Evolutionary conservation across 2,329 filamentous ascomycete genomes (phyloP), one percentile per base, ranked within the genome.

Genomic region (Fusarium sp.): DNA sequence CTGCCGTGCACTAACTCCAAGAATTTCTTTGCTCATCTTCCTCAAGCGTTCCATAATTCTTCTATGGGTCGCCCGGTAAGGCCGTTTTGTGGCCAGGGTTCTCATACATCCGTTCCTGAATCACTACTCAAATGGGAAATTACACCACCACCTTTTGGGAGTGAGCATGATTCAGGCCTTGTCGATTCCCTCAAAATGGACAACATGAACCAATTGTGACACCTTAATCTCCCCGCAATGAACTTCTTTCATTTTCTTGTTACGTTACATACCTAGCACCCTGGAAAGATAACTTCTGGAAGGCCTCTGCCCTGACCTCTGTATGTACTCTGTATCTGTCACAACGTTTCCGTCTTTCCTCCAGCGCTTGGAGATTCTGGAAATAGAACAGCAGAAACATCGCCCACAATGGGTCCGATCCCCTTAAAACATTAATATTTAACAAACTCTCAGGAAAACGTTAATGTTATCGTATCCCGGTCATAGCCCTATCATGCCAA

Each of bases 361-460:
- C 68, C 62, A 49, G 52, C 44, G 60, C 31, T 71, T 62, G 45
- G 58, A 27, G 60, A 18, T 69, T 63, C 75, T 76, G 64, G 74
- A 76, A 77, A 76, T 77, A 77, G 75, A 76, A 76, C 64, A 70
- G 38, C 51, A 66, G 63, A 76, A 75, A 75, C 63, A 59, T 69
- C 55, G 54, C 61, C 60, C 25, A 52, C 44, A 59, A 65, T 54
- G 67, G 62, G 60, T 72, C 73, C 66, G 48, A 66, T 71, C 66
- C 63, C 64, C 72, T 74, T 73, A 62, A 70, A 77, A 71, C 64
- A 64, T 73, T 75, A 71, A 75, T 75, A 73, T 72, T 72, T 58
- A 49, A 68, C 48, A 64, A 57, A 75, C 62, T 66, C 71, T 55
- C 51, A 45, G 61, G 61, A 60, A 74, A 73, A 66, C 73, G 63